These are phyloP conservation scores for Curvularia hawaiiensis DNA, from an alignment of 2,329 filamentous ascomycete genomes.

Conservation along the genomic window DNA sequence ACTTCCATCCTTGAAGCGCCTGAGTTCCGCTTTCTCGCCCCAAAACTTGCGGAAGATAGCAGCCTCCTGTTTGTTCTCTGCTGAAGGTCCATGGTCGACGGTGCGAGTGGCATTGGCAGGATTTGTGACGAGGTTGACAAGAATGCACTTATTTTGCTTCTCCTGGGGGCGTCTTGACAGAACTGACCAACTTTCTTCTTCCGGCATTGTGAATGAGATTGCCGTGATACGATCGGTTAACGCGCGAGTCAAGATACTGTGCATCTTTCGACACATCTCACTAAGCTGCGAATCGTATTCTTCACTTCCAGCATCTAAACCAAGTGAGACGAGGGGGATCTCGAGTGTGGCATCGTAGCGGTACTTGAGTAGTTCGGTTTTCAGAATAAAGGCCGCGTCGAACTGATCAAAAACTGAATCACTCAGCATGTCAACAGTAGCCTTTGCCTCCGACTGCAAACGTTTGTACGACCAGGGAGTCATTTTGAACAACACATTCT, in stretches of 20 bases:
- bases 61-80: constrained; percentile 83
- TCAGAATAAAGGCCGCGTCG: constrained; percentile 78
- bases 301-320: constrained; percentile 28
- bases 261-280: constrained; percentile 61
- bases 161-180: constrained; percentile 32
- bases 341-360: constrained; percentile 61
- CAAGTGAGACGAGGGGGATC: constrained; percentile 44
- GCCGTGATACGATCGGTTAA: constrained; percentile 75
- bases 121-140: constrained; percentile 74
- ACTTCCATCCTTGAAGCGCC: constrained; percentile 93
- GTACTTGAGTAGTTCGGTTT: constrained; percentile 57
- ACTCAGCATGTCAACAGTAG: constrained; percentile 75
- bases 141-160: constrained; percentile 50
- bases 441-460: constrained; percentile 74
- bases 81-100: constrained; percentile 86
- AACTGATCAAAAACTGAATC: constrained; percentile 80
- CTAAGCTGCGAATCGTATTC: constrained; percentile 35
- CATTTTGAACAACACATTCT: constrained; percentile 94
- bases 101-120: constrained; percentile 72
- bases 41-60: constrained; percentile 87
- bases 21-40: constrained; percentile 90
- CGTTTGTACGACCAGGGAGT: constrained; percentile 78
- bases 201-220: constrained; percentile 53
- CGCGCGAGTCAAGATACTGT: constrained; percentile 70
- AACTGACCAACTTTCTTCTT: constrained; percentile 44